These are phyloP conservation scores for Xylaria sp. DNA, from an alignment of 2,329 filamentous ascomycete species.

Conservation along the genomic window DNA sequence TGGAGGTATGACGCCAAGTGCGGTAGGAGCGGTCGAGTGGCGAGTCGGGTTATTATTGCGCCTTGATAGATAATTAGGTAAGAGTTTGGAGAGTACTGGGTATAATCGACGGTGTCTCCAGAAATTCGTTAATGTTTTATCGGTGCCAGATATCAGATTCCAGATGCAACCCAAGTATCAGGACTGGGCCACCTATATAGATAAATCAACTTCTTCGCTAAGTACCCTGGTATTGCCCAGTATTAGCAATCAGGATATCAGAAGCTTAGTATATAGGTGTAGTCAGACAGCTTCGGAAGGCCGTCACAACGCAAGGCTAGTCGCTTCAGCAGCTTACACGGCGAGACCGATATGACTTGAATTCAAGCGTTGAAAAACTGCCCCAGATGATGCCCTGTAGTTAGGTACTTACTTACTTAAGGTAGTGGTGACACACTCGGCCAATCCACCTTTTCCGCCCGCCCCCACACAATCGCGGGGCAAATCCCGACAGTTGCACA, in stretches of 20 bases:
- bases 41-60: neutral
- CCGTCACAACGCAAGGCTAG: neutral
- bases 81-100: neutral
- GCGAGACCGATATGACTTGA: neutral
- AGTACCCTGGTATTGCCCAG: neutral
- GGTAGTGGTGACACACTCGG: conserved; percentile 33
- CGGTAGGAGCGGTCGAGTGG: neutral
- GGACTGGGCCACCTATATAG: neutral
- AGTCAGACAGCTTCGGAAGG: neutral
- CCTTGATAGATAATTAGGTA: neutral
- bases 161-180: too few species aligned
- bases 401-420: neutral
- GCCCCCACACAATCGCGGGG: conserved; percentile 27
- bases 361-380: neutral
- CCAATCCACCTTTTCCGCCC: conserved; percentile 25
- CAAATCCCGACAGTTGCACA: conserved; percentile 25
- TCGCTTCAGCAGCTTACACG: conserved; percentile 4
- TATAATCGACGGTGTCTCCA: neutral
- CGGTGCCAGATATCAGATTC: neutral
- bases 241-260: conserved; percentile 20
- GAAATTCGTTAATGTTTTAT: neutral
- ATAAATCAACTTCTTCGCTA: neutral
- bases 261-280: neutral
- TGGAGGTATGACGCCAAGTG: neutral
- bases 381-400: neutral